These are phyloP conservation scores for Aspergillus sp. DNA, from an alignment of 2,329 filamentous ascomycete genomes.

Conservation along the genomic window DNA sequence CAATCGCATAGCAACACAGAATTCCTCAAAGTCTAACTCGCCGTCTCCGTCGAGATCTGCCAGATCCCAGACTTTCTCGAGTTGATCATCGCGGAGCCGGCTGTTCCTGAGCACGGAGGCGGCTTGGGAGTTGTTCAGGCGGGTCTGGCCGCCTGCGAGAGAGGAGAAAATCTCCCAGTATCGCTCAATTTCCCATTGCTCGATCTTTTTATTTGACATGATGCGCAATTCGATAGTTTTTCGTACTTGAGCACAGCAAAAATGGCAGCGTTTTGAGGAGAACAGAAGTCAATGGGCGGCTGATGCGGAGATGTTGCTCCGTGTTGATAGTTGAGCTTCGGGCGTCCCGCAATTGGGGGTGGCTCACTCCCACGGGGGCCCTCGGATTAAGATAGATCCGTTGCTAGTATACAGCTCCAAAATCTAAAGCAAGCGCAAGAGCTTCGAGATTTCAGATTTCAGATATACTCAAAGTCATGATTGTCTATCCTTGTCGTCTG, in stretches of 20 bases:
- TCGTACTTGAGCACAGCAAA: not conserved
- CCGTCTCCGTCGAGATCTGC: slow-evolving; percentile 97
- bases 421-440: not conserved
- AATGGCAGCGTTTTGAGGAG: not conserved
- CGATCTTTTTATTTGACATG: slow-evolving; percentile 59
- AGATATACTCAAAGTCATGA: slow-evolving; percentile 1
- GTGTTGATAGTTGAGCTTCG: slow-evolving; percentile 23
- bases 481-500: not conserved
- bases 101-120: slow-evolving; percentile 75
- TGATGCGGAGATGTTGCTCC: slow-evolving; percentile 8
- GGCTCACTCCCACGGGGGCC: slow-evolving; percentile 21
- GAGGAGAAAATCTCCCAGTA: slow-evolving; percentile 82
- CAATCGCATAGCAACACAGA: slow-evolving; percentile 97
- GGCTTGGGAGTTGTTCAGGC: slow-evolving; percentile 71
- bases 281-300: not conserved
- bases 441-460: not conserved
- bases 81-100: slow-evolving; percentile 75
- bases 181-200: slow-evolving; percentile 75
- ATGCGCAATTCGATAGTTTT: not conserved
- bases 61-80: slow-evolving; percentile 97
- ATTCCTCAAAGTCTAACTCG: slow-evolving; percentile 98
- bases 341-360: slow-evolving; percentile 24
- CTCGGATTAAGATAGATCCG: slow-evolving; percentile 35
- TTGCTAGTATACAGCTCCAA: slow-evolving; percentile 13
- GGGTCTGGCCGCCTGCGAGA: slow-evolving; percentile 65